Conservation (phyloP, 2,329 filamentous ascomycete genomes). For the Ceratocystis harringtonii region DNA sequence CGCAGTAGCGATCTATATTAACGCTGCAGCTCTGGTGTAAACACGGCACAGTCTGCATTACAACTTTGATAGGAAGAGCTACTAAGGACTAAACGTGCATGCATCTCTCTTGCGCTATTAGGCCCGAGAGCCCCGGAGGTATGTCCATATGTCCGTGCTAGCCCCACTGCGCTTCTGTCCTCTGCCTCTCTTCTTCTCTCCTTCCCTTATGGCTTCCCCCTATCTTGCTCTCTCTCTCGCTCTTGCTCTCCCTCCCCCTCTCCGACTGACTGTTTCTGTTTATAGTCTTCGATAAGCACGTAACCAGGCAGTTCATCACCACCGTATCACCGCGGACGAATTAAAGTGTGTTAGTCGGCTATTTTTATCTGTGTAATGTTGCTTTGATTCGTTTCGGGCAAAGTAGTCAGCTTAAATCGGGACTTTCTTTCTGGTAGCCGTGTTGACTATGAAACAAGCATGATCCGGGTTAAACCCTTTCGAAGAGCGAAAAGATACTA, state of each 20-base stretch:
- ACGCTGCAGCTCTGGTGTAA: background rate
- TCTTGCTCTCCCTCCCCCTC: too few species aligned
- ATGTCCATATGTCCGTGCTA: too few species aligned
- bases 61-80: background rate
- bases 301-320: background rate
- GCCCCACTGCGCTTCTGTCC: too few species aligned
- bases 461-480: background rate
- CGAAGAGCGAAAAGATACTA: too few species aligned
- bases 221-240: too few species aligned
- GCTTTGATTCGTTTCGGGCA: background rate
- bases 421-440: background rate
- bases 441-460: background rate
- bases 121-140: too few species aligned
- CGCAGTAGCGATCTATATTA: background rate
- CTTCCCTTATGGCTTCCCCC: too few species aligned
- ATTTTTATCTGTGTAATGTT: background rate
- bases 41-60: background rate
- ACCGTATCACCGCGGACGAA: background rate
- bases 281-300: too few species aligned
- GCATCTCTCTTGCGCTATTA: background rate
- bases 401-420: background rate
- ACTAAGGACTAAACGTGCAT: background rate
- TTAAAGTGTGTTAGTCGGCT: slow-evolving; percentile 1
- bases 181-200: too few species aligned
- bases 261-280: too few species aligned